Evolutionary conservation across 163 green algal species (phyloP).

Genomic region (Chlorella variabilis): DNA sequence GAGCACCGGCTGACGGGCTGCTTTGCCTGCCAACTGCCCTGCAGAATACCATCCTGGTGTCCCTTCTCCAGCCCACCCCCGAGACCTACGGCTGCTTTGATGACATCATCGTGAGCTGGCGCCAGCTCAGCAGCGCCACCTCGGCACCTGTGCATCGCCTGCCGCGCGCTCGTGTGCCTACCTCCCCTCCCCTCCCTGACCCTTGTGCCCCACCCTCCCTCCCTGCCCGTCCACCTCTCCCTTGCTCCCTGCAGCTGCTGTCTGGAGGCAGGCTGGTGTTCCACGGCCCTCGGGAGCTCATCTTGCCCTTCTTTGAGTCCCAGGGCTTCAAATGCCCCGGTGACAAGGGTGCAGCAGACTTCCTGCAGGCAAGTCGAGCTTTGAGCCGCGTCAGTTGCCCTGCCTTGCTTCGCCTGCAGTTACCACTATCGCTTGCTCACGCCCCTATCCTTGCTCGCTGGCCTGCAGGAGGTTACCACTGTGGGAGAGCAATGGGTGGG

Average conservation of each 20-base stretch:
- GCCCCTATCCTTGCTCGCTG: too few relatives aligned
- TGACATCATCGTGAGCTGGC: conserved; percentile 64
- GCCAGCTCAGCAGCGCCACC: too few relatives aligned
- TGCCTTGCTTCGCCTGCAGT: too few relatives aligned
- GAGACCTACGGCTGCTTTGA: conserved; percentile 84
- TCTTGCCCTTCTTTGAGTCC: conserved; percentile 58
- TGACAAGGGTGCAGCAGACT: conserved; percentile 59
- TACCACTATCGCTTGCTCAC: too few relatives aligned
- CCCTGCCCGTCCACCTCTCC: not conserved
- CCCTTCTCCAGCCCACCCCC: conserved; percentile 82
- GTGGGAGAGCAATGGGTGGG: too few relatives aligned
- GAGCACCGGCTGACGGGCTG: too few relatives aligned
- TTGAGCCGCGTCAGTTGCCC: conserved; percentile 49
- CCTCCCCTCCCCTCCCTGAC: too few relatives aligned
- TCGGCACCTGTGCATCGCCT: too few relatives aligned
- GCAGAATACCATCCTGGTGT: conserved; percentile 49
- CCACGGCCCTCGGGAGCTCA: conserved; percentile 53
- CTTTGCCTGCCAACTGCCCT: not conserved
- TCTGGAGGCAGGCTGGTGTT: conserved; percentile 45
- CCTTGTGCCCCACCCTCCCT: not conserved
- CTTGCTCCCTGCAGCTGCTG: conserved; percentile 13
- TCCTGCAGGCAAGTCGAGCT: conserved; percentile 80
- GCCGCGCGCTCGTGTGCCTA: too few relatives aligned
- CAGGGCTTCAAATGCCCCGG: conserved; percentile 55
- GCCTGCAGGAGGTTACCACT: too few relatives aligned